Conservation (phyloP, 805 yeast genomes). For the Cyberlindnera americana region DNA sequence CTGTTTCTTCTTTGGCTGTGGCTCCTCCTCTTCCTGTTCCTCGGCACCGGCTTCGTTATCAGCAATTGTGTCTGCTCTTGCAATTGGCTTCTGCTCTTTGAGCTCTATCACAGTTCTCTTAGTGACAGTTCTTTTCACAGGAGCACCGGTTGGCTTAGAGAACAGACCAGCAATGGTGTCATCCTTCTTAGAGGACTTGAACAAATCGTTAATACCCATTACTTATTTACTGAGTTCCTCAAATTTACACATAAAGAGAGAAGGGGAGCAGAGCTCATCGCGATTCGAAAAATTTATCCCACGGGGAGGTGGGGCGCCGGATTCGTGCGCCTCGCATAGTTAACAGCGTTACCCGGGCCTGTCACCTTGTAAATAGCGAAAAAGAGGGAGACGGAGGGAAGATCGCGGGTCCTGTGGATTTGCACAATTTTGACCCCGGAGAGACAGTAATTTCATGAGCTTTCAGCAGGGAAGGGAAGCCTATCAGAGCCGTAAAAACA, state of each 20-base stretch:
- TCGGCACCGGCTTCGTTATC: slow-evolving; percentile 23
- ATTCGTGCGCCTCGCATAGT: slow-evolving; percentile 3
- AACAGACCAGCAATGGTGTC: slow-evolving; percentile 34
- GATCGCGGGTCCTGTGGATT: no score
- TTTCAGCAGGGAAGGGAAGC: neutral
- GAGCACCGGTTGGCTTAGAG: slow-evolving; percentile 41
- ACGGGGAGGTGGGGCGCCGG: slow-evolving; percentile 1
- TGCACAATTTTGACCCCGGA: no score
- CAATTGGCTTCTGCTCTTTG: slow-evolving; percentile 12
- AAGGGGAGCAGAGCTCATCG: slow-evolving; percentile 16
- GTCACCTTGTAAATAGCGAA: neutral
- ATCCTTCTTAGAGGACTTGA: slow-evolving; percentile 30
- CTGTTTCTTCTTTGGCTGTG: slow-evolving; percentile 25
- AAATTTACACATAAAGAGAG: no score
- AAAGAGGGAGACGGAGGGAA: no score
- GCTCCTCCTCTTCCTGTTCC: slow-evolving; percentile 23
- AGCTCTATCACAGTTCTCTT: slow-evolving; percentile 33
- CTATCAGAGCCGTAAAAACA: neutral
- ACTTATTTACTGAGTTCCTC: neutral
- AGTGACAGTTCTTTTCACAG: slow-evolving; percentile 39
- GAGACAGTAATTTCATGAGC: no score
- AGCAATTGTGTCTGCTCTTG: slow-evolving; percentile 21
- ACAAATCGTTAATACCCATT: slow-evolving; percentile 33
- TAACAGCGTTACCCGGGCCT: slow-evolving; percentile 10
- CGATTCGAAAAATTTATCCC: slow-evolving; percentile 16